phyloP scores from a whole-genome alignment of 2,329 filamentous ascomycete genomes.

The Biscogniauxia mediterranea region DNA sequence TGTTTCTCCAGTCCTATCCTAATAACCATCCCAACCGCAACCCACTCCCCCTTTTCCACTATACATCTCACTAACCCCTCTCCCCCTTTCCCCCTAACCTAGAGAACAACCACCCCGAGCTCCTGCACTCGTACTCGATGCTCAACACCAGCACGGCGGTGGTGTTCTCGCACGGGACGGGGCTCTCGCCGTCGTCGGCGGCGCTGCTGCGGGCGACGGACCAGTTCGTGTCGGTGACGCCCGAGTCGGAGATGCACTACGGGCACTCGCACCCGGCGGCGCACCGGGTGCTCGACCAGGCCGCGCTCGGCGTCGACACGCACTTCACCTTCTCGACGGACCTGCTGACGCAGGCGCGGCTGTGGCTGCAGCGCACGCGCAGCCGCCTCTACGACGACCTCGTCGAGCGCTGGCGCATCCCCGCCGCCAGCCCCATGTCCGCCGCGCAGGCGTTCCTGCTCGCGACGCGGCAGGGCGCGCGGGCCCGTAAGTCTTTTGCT shows the following conservation, averaged over 20 bases:
- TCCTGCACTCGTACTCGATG: slow-evolving; percentile 35
- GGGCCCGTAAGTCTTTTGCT: slow-evolving; percentile 32
- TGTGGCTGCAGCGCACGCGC: slow-evolving; percentile 52
- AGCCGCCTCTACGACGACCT: slow-evolving; percentile 38
- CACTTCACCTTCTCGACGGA: slow-evolving; percentile 52
- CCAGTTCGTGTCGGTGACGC: slow-evolving; percentile 55
- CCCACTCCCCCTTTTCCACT: too few species aligned
- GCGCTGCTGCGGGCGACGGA: slow-evolving; percentile 46
- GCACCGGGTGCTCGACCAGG: slow-evolving; percentile 48
- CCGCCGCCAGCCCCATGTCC: slow-evolving; percentile 49
- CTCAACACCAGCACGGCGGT: slow-evolving; percentile 46
- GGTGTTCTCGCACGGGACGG: slow-evolving; percentile 51
- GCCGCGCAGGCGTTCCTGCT: slow-evolving; percentile 55
- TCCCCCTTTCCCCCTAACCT: too few species aligned
- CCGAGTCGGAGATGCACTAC: slow-evolving; percentile 59
- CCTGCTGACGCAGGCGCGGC: slow-evolving; percentile 49
- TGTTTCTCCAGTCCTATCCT: too few species aligned
- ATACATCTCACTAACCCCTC: background rate
- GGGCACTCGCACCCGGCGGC: slow-evolving; percentile 49
- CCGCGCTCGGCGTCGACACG: slow-evolving; percentile 53
- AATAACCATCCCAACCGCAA: background rate
- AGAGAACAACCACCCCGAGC: slow-evolving; percentile 38
- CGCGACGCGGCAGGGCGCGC: slow-evolving; percentile 50
- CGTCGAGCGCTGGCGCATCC: slow-evolving; percentile 41
- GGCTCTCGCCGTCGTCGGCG: slow-evolving; percentile 39